These are phyloP conservation scores for Warburgia ugandensis DNA, from an alignment of 164 flowering plant species.

Conservation along the genomic window DNA sequence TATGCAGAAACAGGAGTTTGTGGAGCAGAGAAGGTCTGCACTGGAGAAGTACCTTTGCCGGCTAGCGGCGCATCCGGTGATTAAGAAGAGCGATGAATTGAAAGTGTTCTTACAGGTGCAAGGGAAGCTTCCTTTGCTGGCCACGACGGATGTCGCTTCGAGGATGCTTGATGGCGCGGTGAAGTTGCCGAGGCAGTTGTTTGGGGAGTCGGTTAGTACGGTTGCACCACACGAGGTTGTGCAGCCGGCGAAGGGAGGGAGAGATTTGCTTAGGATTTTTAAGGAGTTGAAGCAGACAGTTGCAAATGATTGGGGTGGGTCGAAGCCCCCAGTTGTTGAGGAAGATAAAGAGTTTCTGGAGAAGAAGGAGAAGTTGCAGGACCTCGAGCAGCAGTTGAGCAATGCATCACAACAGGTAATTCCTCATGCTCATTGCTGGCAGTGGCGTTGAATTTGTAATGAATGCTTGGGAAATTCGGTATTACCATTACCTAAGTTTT, in stretches of 20 bases:
- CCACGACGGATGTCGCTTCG: conserved; percentile 66
- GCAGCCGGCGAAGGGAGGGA: conserved; percentile 88
- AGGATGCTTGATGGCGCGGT: conserved; percentile 92
- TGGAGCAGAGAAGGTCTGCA: conserved; percentile 83
- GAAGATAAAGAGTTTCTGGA: conserved; percentile 90
- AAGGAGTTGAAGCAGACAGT: conserved; percentile 88
- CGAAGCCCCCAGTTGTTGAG: conserved; percentile 59
- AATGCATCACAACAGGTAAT: conserved; percentile 74
- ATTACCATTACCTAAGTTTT: too few relatives aligned
- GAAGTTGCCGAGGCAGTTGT: conserved; percentile 77
- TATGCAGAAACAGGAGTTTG: conserved; percentile 97
- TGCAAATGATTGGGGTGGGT: conserved; percentile 79
- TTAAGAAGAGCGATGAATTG: conserved; percentile 76
- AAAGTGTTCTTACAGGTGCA: conserved; percentile 69
- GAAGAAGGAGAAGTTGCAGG: conserved; percentile 68
- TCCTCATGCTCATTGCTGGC: too few relatives aligned
- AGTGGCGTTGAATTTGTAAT: too few relatives aligned
- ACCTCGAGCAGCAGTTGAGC: conserved; percentile 73
- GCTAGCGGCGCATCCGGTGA: conserved; percentile 73
- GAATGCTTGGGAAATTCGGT: too few relatives aligned
- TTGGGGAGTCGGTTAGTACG: conserved; percentile 47
- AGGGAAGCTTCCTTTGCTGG: conserved; percentile 69
- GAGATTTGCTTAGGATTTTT: conserved; percentile 79
- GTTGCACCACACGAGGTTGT: conserved; percentile 53
- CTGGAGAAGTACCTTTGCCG: conserved; percentile 85